A percentile compares a stretch with the other conserved stretches of the same genome.
Conservation (phyloP, 257 asterid species). For the Euphrasia confusa region DNA sequence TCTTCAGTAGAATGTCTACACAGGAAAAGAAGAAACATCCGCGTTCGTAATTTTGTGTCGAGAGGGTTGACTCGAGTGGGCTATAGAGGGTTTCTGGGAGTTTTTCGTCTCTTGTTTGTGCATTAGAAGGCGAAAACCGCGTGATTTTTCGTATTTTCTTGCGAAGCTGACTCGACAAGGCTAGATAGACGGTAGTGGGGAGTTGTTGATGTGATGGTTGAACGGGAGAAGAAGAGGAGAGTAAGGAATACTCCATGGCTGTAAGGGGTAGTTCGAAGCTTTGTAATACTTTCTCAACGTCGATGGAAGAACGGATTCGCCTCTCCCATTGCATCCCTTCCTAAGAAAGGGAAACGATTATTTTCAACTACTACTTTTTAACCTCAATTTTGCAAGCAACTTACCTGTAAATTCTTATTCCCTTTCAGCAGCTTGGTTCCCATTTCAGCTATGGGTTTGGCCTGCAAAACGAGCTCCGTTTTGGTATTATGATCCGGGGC, state of each 20-base stretch:
- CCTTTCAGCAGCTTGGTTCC: constrained; percentile 41
- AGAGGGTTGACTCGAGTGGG: background rate
- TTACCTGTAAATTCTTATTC: constrained; percentile 37
- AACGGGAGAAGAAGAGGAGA: background rate
- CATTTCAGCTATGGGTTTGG: constrained; percentile 40
- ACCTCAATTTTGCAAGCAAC: background rate
- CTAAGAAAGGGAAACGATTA: constrained; percentile 22
- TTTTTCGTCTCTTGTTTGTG: constrained; percentile 9
- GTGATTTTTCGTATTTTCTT: background rate
- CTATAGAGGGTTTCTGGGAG: constrained; percentile 6
- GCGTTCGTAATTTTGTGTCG: constrained; percentile 31
- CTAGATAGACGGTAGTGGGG: background rate
- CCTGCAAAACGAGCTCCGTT: constrained; percentile 31
- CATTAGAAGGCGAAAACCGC: background rate
- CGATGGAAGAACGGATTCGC: constrained; percentile 30
- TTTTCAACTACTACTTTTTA: background rate
- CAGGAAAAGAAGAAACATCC: constrained; percentile 53
- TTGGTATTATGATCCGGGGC: constrained; percentile 16
- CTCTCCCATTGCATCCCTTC: constrained; percentile 56
- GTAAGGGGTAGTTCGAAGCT: constrained; percentile 43
- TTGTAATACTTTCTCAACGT: constrained; percentile 24
- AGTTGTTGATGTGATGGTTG: background rate
- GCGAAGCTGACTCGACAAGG: background rate
- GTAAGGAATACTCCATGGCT: constrained; percentile 52
- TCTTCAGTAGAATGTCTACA: constrained; percentile 28